Conservation (phyloP, 129 eudicot genomes). For the Flaveria brownii region DNA sequence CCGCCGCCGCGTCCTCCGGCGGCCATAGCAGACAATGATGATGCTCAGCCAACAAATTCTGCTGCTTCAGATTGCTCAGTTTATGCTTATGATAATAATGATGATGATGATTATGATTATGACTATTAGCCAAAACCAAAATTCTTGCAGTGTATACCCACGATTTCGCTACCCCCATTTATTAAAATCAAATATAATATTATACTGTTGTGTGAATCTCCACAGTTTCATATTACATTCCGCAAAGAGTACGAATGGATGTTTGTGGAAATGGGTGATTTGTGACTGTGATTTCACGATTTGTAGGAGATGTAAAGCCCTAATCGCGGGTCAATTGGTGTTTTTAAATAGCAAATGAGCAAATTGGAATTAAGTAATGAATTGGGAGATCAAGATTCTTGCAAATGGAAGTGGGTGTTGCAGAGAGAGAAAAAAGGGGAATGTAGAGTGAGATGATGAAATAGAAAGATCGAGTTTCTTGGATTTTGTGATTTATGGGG, state of each 20-base stretch:
- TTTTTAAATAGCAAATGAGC: background rate
- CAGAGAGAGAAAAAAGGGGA: slow-evolving; percentile 23
- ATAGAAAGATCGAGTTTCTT: slow-evolving; percentile 3
- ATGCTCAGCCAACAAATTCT: slow-evolving; percentile 25
- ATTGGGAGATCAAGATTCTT: background rate
- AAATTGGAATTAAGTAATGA: background rate
- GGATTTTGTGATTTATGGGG: slow-evolving; percentile 35
- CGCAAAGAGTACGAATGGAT: background rate
- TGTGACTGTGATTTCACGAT: background rate
- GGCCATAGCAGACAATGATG: slow-evolving; percentile 50
- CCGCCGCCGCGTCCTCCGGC: slow-evolving; percentile 34
- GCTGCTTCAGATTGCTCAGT: slow-evolving; percentile 26
- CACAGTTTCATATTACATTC: slow-evolving; percentile 41
- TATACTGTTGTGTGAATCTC: background rate
- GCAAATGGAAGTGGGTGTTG: slow-evolving; percentile 7
- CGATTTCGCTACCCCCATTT: slow-evolving; percentile 45
- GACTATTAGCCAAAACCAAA: slow-evolving; percentile 33
- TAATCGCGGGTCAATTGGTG: slow-evolving; percentile 13
- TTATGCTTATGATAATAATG: slow-evolving; percentile 17
- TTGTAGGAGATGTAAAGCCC: background rate
- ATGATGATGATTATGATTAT: slow-evolving; percentile 4
- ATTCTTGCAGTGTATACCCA: slow-evolving; percentile 48
- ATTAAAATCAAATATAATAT: background rate
- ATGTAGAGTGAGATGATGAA: slow-evolving; percentile 20
- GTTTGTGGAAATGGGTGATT: background rate